These are phyloP conservation scores for Kalmusia sp. DNA, from an alignment of 2,329 filamentous ascomycete species.

Conservation along the genomic window DNA sequence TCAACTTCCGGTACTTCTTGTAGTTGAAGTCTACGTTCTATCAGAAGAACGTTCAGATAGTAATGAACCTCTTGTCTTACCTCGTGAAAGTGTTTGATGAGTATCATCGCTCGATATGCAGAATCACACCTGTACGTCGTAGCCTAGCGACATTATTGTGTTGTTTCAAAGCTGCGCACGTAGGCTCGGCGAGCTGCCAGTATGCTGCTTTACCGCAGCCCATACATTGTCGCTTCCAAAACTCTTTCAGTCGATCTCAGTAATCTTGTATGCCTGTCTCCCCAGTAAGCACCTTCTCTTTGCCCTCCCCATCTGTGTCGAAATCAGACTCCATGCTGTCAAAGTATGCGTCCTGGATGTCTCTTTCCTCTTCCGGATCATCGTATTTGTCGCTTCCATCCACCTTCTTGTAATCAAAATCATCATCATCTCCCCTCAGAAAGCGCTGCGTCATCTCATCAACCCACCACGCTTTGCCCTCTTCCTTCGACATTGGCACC, in stretches of 20 bases:
- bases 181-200: too few relatives aligned
- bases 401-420: slow-evolving; percentile 77
- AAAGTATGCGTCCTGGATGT: slow-evolving; percentile 78
- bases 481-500: slow-evolving; percentile 65
- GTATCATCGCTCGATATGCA: too few relatives aligned
- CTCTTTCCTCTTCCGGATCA: slow-evolving; percentile 66
- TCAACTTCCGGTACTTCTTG: slow-evolving; percentile 69
- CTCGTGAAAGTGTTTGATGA: too few relatives aligned
- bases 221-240: too few relatives aligned
- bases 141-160: too few relatives aligned
- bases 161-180: too few relatives aligned
- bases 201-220: too few relatives aligned
- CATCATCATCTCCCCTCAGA: slow-evolving; percentile 73
- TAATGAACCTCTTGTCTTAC: neutral
- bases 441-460: slow-evolving; percentile 78
- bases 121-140: too few relatives aligned
- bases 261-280: slow-evolving; percentile 60
- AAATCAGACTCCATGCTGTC: slow-evolving; percentile 78
- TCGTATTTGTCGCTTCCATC: slow-evolving; percentile 78
- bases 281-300: slow-evolving; percentile 47
- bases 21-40: slow-evolving; percentile 28
- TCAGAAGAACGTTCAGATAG: neutral
- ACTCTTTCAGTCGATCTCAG: slow-evolving; percentile 30
- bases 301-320: slow-evolving; percentile 56
- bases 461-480: slow-evolving; percentile 73